A percentile compares a stretch with the other conserved stretches of the same genome.
phyloP scores from a whole-genome alignment of 2,329 filamentous ascomycete genomes.

The Fusarium chlamydosporum region DNA sequence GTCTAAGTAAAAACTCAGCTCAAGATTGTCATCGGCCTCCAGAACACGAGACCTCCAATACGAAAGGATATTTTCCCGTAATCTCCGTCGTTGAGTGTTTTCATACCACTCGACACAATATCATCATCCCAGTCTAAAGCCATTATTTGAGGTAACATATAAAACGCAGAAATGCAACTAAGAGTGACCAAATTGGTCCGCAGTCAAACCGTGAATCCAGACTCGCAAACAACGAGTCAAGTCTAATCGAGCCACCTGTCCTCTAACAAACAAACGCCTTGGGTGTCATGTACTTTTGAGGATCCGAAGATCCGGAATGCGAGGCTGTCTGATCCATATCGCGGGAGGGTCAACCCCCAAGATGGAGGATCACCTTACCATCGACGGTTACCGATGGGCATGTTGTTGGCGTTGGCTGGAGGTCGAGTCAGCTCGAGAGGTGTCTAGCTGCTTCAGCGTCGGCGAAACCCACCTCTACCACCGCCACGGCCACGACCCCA shows the following conservation, averaged over 20 bases:
- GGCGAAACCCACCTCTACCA: constrained; percentile 64
- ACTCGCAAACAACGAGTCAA: constrained; percentile 47
- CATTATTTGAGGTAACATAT: constrained; percentile 49
- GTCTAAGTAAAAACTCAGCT: constrained; percentile 38
- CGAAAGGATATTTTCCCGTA: constrained; percentile 18
- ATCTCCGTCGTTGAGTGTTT: constrained; percentile 33
- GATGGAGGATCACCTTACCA: constrained; percentile 59
- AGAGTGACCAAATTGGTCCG: constrained; percentile 43
- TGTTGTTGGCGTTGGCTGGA: constrained; percentile 65
- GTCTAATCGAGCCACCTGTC: constrained; percentile 50
- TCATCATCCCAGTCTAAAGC: constrained; percentile 51
- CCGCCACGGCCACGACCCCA: constrained; percentile 75
- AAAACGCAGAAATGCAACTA: constrained; percentile 38
- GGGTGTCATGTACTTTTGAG: constrained; percentile 50
- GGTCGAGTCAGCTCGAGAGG: constrained; percentile 56
- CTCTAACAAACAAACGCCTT: constrained; percentile 53
- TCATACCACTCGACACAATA: constrained; percentile 36
- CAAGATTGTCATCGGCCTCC: constrained; percentile 40
- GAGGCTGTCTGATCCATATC: constrained; percentile 34
- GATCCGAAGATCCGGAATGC: constrained; percentile 36
- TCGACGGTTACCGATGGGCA: constrained; percentile 65
- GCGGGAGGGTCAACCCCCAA: constrained; percentile 31
- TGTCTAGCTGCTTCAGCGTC: constrained; percentile 53
- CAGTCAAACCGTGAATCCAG: constrained; percentile 49
- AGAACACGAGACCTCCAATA: constrained; percentile 32